Conservation (phyloP, 352 stramenopile genomes). For the Globisporangium abappressorium region DNA sequence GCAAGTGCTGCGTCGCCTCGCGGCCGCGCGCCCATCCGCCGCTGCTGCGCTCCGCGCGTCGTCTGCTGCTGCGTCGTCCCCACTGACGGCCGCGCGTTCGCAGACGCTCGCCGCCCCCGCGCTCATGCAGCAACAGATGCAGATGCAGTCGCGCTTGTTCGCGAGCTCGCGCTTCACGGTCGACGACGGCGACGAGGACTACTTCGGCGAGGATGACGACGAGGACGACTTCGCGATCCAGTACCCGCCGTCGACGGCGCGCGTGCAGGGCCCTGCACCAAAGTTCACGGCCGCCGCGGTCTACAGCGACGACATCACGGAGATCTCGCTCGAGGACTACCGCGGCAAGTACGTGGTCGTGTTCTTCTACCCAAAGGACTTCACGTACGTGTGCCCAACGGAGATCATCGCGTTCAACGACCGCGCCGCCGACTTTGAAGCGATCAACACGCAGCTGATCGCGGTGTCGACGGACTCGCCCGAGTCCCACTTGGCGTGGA, state of each 20-base stretch:
- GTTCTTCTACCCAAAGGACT: conserved; percentile 92
- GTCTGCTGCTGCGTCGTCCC: background rate
- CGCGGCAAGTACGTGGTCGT: conserved; percentile 88
- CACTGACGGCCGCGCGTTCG: conserved; percentile 8
- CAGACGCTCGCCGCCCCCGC: background rate
- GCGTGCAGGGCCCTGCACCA: conserved; percentile 64
- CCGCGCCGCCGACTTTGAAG: conserved; percentile 76
- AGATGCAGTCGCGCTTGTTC: conserved; percentile 35
- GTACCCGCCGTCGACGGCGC: conserved; percentile 59
- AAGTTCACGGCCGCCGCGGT: conserved; percentile 75
- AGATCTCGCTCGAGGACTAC: conserved; percentile 82
- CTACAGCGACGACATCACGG: conserved; percentile 79
- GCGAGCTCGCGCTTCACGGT: conserved; percentile 26
- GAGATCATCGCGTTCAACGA: conserved; percentile 92
- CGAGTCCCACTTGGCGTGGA: conserved; percentile 91
- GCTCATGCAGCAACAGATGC: conserved; percentile 6
- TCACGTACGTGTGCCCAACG: conserved; percentile 89
- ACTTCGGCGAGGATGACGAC: conserved; percentile 59
- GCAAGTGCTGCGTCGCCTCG: conserved; percentile 19
- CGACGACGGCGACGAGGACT: conserved; percentile 43
- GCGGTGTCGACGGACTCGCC: conserved; percentile 89
- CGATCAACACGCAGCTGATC: conserved; percentile 86
- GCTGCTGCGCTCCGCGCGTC: conserved; percentile 5
- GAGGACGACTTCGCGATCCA: conserved; percentile 80
- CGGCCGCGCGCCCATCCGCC: conserved; percentile 8